Base-by-base conservation (phyloP, 805 yeast genomes). In the Candida insectorum region DNA sequence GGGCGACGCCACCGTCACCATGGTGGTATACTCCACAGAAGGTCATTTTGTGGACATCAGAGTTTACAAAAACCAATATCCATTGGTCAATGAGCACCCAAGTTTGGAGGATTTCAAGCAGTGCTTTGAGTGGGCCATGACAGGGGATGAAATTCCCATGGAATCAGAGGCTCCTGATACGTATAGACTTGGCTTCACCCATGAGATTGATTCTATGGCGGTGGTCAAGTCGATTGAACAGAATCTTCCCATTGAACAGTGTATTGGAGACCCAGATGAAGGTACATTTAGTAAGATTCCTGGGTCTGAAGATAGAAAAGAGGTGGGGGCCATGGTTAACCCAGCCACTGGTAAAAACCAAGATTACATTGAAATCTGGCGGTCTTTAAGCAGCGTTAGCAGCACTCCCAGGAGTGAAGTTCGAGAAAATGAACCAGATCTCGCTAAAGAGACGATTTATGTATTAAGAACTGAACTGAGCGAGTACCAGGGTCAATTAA, bases 61-160 rank as follows among this genome's bases (percentile, higher is more conserved):
- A 27, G 47, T 62, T 20, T 49, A 39, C 17, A 41, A 39, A 20
- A 31, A 43, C 16, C 26, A 34, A 9, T 48, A 48, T 26, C 55
- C 53, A 9, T 31, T 41, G 12, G 30, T 27, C 15, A 24, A 31
- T 13, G 28, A 16, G n/a, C 21, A 33, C 11, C 37, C 37, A 21
- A 24, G 39, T 4, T 16, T 34, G 4, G 27, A 24, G 10, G 37
- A 32, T 22, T 54, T 60, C 25, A 48, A 48, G 8, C 38, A 59
- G 12, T 49, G 60, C 15, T 75, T 75, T 42, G 78, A 79, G 45
- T 75, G 82, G 81, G 75, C 69, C 1, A 71, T 76, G 53, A 69
- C 71, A 4, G 85, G 85, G 2, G 51, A 49, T 1, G 75, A 74
- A 31, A 56, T 56, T 11, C 52, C 56, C 3, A 10, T 33, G 24